These are phyloP conservation scores for Diplodia corticola DNA, from an alignment of 2,329 filamentous ascomycete genomes.

Conservation along the genomic window DNA sequence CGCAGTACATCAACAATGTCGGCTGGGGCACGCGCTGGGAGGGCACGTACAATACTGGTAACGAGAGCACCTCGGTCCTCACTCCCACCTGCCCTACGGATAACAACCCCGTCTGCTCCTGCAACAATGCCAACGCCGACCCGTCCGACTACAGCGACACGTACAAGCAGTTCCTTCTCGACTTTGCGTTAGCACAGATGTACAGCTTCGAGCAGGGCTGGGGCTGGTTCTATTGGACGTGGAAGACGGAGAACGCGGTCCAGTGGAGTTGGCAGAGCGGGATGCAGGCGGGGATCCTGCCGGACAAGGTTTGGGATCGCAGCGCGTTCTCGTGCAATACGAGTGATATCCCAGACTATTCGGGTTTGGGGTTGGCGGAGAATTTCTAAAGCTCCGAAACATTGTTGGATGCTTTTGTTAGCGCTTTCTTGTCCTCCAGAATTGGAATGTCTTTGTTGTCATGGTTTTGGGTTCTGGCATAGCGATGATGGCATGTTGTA, in stretches of 20 bases:
- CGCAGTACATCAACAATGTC: conserved; percentile 83
- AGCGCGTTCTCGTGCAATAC: conserved; percentile 43
- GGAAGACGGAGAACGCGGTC: conserved; percentile 80
- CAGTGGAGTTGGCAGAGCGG: conserved; percentile 94
- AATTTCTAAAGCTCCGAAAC: conserved; percentile 39
- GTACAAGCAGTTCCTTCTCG: conserved; percentile 84
- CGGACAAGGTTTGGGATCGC: conserved; percentile 50
- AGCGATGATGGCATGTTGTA: neutral
- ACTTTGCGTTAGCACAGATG: conserved; percentile 97
- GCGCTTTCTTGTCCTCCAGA: neutral
- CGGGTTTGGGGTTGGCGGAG: conserved; percentile 44
- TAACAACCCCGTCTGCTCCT: conserved; percentile 66
- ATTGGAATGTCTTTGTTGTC: neutral
- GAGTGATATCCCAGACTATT: conserved; percentile 43
- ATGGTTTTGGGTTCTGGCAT: neutral
- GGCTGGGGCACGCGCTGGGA: conserved; percentile 87
- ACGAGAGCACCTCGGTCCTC: conserved; percentile 61
- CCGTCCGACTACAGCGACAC: conserved; percentile 63
- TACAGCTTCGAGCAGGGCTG: conserved; percentile 85
- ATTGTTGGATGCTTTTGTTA: neutral
- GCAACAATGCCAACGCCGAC: conserved; percentile 73
- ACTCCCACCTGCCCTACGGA: conserved; percentile 71
- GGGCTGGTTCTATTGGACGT: conserved; percentile 99
- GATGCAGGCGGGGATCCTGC: conserved; percentile 75
- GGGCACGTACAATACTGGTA: conserved; percentile 74